phyloP scores from a whole-genome alignment of 164 flowering plant genomes.

The Macadamia tetraphylla region DNA sequence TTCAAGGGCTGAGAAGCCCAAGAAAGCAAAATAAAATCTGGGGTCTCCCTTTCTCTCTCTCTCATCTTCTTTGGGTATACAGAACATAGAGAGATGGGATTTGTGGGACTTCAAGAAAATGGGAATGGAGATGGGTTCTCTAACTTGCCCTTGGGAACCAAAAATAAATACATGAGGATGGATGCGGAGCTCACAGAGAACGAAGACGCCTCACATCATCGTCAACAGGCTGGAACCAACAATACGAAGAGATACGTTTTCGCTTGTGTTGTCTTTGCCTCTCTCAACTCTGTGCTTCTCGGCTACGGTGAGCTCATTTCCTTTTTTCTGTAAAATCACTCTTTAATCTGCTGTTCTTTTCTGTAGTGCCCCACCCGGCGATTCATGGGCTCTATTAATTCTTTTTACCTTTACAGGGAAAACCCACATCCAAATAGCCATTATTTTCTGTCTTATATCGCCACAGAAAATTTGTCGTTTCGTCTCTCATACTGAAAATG shows the following conservation, averaged over 20 bases:
- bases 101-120: no score
- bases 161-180: constrained; percentile 22
- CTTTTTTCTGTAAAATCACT: not conserved
- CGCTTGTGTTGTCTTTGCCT: constrained; percentile 31
- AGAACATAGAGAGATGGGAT: no score
- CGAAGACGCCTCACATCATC: constrained; percentile 5
- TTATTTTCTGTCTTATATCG: no score
- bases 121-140: constrained; percentile 5
- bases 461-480: no score
- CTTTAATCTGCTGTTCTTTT: not conserved
- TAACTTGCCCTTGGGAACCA: constrained; percentile 10
- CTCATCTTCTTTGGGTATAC: no score
- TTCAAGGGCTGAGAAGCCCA: no score
- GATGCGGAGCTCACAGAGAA: constrained; percentile 16
- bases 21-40: no score
- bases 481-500: not conserved
- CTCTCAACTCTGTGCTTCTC: constrained; percentile 33
- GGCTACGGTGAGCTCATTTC: constrained; percentile 23
- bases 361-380: not conserved
- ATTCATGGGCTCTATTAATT: not conserved
- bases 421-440: not conserved
- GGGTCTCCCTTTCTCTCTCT: no score
- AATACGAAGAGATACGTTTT: constrained; percentile 19
- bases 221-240: not conserved
- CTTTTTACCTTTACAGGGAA: not conserved